phyloP scores from a whole-genome alignment of 306 rosid species.

The Amphicarpaea edgeworthii region DNA sequence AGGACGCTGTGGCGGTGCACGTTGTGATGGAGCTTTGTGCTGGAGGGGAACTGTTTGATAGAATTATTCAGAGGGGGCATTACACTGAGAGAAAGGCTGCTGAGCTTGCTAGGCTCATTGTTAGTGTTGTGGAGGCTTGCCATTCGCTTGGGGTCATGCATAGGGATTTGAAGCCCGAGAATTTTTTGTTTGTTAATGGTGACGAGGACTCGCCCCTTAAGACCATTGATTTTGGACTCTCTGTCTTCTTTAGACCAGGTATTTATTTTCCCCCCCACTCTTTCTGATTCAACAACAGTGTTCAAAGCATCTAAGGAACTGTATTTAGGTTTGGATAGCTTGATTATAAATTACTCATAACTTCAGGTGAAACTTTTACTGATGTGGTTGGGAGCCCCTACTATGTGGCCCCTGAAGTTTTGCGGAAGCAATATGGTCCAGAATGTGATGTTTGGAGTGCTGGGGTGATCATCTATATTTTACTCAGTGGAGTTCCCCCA shows the following conservation, averaged over 20 bases:
- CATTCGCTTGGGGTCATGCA: slow-evolving; percentile 98
- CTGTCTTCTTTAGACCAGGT: slow-evolving; percentile 93
- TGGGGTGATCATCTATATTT: slow-evolving; percentile 91
- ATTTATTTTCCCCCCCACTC: too few relatives aligned
- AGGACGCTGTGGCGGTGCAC: slow-evolving; percentile 92
- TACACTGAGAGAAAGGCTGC: slow-evolving; percentile 89
- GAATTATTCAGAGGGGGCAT: slow-evolving; percentile 93
- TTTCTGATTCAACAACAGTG: too few relatives aligned
- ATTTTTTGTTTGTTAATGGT: slow-evolving; percentile 72
- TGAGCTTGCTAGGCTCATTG: slow-evolving; percentile 77
- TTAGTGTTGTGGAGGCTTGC: slow-evolving; percentile 79
- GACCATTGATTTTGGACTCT: slow-evolving; percentile 95
- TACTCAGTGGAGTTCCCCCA: slow-evolving; percentile 95
- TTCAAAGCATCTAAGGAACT: too few relatives aligned
- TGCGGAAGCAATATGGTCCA: slow-evolving; percentile 83
- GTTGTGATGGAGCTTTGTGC: slow-evolving; percentile 91
- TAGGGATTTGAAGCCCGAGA: slow-evolving; percentile 93
- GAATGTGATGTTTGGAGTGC: slow-evolving; percentile 99
- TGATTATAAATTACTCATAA: slow-evolving; percentile 43
- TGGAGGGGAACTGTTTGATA: slow-evolving; percentile 90
- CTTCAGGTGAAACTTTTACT: slow-evolving; percentile 83
- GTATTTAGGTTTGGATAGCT: too few relatives aligned
- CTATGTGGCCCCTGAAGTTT: slow-evolving; percentile 98
- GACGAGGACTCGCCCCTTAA: slow-evolving; percentile 86
- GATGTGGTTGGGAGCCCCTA: slow-evolving; percentile 99